Conservation (phyloP, 495 filamentous ascomycete genomes). For the Lentithecium fluviatile region DNA sequence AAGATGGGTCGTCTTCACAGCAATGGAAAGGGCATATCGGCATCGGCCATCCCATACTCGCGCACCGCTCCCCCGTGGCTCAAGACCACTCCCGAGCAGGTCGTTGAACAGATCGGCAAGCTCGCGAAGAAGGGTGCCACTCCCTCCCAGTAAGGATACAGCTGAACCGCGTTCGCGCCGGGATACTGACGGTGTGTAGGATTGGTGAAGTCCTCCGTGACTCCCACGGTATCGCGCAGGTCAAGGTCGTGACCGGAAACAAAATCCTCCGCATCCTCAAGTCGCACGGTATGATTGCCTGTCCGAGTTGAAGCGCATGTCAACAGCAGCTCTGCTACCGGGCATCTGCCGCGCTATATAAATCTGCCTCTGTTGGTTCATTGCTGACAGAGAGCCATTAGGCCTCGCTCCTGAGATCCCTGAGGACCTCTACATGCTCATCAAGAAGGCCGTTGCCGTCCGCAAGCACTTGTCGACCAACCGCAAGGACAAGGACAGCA, state of each 20-base stretch:
- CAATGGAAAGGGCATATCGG: constrained; percentile 98
- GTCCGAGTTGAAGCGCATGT: constrained; percentile 33
- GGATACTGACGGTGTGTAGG: constrained; percentile 33
- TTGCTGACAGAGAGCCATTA: constrained; percentile 95
- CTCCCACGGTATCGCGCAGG: constrained; percentile 94
- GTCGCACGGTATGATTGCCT: constrained; percentile 70
- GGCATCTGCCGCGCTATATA: constrained; percentile 35
- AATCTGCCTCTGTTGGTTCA: constrained; percentile 88
- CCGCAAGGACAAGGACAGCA: constrained; percentile 99
- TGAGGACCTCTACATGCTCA: constrained; percentile 91
- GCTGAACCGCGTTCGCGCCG: neutral
- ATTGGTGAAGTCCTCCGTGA: constrained; percentile 98
- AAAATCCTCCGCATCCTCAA: constrained; percentile 99
- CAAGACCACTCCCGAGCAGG: constrained; percentile 84
- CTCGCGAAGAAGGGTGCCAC: constrained; percentile 96
- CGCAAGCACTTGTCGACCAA: constrained; percentile 99
- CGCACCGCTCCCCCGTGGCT: constrained; percentile 88
- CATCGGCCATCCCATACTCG: constrained; percentile 93
- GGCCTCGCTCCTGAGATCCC: constrained; percentile 97
- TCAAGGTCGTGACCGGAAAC: constrained; percentile 80
- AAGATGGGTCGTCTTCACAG: constrained; percentile 98
- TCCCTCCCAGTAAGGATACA: constrained; percentile 64
- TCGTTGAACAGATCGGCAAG: constrained; percentile 98
- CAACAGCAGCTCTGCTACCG: constrained; percentile 19
- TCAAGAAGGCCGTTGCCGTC: constrained; percentile 93